A percentile compares a stretch with the other conserved stretches of the same genome.
These are phyloP conservation scores for Quercus tomentella DNA, from an alignment of 331 rosid species.

Conservation along the genomic window DNA sequence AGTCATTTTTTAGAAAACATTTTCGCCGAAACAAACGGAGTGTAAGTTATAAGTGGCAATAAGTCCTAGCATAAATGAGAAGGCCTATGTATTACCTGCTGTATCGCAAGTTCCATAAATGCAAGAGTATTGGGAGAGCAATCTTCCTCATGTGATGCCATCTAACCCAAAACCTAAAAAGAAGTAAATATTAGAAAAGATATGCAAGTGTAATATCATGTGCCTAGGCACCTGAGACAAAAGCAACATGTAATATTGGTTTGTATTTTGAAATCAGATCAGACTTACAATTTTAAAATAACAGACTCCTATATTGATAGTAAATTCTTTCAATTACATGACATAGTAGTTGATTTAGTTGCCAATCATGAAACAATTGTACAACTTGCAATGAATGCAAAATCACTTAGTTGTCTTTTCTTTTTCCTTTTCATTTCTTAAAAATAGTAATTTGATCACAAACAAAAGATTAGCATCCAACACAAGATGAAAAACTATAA, in stretches of 20 bases:
- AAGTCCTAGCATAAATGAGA: background rate
- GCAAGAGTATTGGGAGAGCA: conserved; percentile 20
- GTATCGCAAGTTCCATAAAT: conserved; percentile 71
- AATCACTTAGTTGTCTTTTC: too few relatives aligned
- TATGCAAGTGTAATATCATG: background rate
- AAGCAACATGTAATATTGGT: background rate
- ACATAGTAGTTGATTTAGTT: too few relatives aligned
- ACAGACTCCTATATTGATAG: background rate
- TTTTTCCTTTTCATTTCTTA: too few relatives aligned
- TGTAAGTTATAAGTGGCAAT: background rate
- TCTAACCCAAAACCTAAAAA: conserved; percentile 4
- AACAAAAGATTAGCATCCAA: too few relatives aligned
- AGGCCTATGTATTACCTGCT: conserved; percentile 39
- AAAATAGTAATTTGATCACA: too few relatives aligned
- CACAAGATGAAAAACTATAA: too few relatives aligned
- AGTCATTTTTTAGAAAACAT: too few relatives aligned
- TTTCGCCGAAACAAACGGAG: too few relatives aligned
- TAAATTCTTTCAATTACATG: too few relatives aligned
- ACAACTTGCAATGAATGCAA: too few relatives aligned
- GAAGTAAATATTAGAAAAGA: background rate
- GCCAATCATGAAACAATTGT: too few relatives aligned
- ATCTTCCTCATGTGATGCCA: conserved; percentile 27
- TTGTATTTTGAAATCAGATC: background rate
- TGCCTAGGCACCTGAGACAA: background rate
- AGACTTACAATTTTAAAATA: background rate